These are phyloP conservation scores for Xylariaceae sp. DNA, from an alignment of 2,329 filamentous ascomycete genomes.

Conservation along the genomic window DNA sequence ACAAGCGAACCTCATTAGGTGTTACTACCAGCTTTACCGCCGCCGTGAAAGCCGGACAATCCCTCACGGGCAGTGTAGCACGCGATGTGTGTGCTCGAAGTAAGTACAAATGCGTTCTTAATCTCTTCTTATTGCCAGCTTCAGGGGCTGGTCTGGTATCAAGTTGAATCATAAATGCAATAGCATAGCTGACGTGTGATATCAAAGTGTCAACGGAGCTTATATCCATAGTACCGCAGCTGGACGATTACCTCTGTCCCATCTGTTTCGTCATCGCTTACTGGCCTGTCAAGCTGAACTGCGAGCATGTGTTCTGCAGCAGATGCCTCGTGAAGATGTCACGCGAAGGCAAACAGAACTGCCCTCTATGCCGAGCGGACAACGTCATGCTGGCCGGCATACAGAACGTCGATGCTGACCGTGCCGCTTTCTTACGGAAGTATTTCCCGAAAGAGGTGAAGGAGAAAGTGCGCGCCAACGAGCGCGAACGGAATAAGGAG, in stretches of 20 bases:
- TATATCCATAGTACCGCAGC: constrained; percentile 67
- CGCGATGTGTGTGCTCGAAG: constrained; percentile 63
- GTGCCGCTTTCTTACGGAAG: constrained; percentile 64
- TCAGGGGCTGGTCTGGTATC: too few relatives aligned
- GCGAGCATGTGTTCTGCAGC: constrained; percentile 77
- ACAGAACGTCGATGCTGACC: constrained; percentile 63
- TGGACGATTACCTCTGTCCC: constrained; percentile 81
- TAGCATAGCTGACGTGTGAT: constrained; percentile 5
- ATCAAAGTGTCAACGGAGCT: constrained; percentile 62
- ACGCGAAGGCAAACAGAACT: constrained; percentile 59
- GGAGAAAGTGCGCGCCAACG: constrained; percentile 65
- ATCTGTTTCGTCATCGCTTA: constrained; percentile 76
- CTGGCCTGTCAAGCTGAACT: constrained; percentile 71
- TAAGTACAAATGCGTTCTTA: not conserved
- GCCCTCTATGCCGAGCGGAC: constrained; percentile 69
- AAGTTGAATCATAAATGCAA: not conserved
- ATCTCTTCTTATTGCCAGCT: not conserved
- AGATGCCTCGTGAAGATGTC: constrained; percentile 78
- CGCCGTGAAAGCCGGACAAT: constrained; percentile 52
- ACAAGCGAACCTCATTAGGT: constrained; percentile 74
- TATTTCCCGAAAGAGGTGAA: constrained; percentile 71
- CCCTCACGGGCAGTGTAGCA: constrained; percentile 63
- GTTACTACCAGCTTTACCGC: constrained; percentile 59
- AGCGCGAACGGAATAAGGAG: constrained; percentile 68
- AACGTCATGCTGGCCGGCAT: constrained; percentile 66